These are phyloP conservation scores for Metarhizium humberi DNA, from an alignment of 2,329 filamentous ascomycete species.

Conservation along the genomic window DNA sequence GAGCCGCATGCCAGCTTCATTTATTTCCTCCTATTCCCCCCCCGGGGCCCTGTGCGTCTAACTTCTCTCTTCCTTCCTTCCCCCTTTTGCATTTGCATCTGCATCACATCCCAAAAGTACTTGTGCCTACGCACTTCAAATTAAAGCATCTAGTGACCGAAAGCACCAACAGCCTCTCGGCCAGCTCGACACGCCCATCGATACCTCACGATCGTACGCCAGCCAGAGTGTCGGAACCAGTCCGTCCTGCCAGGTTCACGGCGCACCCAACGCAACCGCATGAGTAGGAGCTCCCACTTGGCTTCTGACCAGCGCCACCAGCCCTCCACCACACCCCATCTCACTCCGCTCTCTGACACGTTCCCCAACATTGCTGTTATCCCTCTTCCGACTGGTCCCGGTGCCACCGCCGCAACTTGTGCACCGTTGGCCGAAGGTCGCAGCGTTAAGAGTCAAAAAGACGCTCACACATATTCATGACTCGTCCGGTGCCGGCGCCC, in stretches of 20 bases:
- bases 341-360: not conserved
- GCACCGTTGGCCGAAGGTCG: not conserved
- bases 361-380: slow-evolving; percentile 1
- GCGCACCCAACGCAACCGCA: not conserved
- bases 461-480: not conserved
- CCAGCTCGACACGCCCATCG: not conserved
- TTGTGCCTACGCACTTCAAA: not conserved
- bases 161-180: not conserved
- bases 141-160: not conserved
- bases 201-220: not conserved
- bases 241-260: not conserved
- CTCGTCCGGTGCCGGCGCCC: not conserved
- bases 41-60: not conserved
- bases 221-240: not conserved
- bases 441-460: not conserved
- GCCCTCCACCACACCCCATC: not conserved
- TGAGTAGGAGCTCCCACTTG: not conserved
- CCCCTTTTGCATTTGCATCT: not conserved
- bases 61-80: not conserved
- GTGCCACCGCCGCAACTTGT: not conserved
- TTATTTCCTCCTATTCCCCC: not conserved
- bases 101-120: not conserved
- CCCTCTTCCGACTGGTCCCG: slow-evolving; percentile 5
- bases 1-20: not conserved
- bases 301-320: not conserved